These are phyloP conservation scores for Leptographium wingfieldii DNA, from an alignment of 2,329 filamentous ascomycete genomes.

Conservation along the genomic window DNA sequence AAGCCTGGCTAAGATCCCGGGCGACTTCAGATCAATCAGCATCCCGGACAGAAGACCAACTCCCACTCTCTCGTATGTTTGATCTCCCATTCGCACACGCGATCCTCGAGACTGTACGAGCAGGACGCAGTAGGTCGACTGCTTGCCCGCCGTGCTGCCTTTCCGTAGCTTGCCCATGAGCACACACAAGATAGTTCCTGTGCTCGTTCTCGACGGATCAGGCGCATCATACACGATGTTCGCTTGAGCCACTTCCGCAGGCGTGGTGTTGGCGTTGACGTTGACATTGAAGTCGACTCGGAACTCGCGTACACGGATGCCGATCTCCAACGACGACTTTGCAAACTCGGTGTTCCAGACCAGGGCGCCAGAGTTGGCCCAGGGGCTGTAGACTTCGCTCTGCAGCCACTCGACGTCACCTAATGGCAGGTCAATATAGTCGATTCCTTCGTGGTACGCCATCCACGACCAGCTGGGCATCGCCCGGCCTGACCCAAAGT, in stretches of 20 bases:
- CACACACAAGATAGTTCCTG: background rate
- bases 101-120: background rate
- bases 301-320: background rate
- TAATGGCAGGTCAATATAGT: conserved; percentile 15
- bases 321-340: background rate
- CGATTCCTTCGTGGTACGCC: conserved; percentile 20
- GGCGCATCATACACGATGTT: background rate
- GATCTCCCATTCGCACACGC: too few species aligned
- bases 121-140: background rate
- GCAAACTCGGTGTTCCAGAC: background rate
- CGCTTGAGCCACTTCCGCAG: too few species aligned
- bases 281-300: too few species aligned
- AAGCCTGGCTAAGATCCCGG: background rate
- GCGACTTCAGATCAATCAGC: background rate
- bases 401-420: conserved; percentile 1
- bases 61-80: background rate
- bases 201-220: background rate
- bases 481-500: background rate
- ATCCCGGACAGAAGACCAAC: background rate
- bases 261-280: too few species aligned
- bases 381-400: background rate
- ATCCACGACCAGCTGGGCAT: conserved; percentile 24
- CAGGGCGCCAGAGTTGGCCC: background rate
- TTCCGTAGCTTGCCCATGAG: background rate
- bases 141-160: background rate